Percentiles rank a stretch among this genome's conserved stretches.
phyloP scores from a whole-genome alignment of 1,139 yeast genomes.

The Kodamaea arcana region DNA sequence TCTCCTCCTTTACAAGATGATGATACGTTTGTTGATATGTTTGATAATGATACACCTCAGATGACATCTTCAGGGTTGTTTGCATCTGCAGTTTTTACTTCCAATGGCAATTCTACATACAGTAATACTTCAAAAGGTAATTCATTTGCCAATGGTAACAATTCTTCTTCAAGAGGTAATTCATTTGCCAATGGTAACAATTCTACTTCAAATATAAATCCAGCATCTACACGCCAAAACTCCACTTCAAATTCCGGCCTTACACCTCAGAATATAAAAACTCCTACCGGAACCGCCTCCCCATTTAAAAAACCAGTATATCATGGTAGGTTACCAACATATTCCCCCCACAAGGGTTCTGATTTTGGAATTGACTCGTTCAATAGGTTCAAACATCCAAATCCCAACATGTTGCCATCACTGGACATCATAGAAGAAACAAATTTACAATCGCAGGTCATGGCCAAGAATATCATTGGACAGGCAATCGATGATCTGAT shows the following conservation, averaged over 20 bases:
- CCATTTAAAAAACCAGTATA: constrained; percentile 8
- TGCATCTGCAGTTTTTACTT: no score
- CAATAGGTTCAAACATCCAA: constrained; percentile 34
- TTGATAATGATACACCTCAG: no score
- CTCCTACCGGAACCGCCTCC: constrained; percentile 1
- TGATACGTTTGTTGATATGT: constrained; percentile 7
- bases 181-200: no score
- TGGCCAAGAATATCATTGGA: constrained; percentile 33
- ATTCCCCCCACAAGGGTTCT: constrained; percentile 8
- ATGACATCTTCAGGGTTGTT: no score
- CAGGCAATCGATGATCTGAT: constrained; percentile 38
- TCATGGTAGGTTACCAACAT: constrained; percentile 7
- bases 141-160: no score
- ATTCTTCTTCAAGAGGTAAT: no score
- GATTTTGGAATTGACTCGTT: constrained; percentile 47
- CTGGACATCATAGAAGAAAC: constrained; percentile 12
- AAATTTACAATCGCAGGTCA: constrained; percentile 8
- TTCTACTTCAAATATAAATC: no score
- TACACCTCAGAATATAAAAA: no score
- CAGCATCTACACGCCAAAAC: no score
- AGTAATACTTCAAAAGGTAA: no score
- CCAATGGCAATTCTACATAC: no score
- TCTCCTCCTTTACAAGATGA: constrained; percentile 11
- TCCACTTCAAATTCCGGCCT: no score
- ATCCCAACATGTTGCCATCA: constrained; percentile 26